Evolutionary conservation across 176 grass and related monocot genomes (phyloP), one percentile per base, ranked within the genome.

Genomic region (Oryza glaberrima): DNA sequence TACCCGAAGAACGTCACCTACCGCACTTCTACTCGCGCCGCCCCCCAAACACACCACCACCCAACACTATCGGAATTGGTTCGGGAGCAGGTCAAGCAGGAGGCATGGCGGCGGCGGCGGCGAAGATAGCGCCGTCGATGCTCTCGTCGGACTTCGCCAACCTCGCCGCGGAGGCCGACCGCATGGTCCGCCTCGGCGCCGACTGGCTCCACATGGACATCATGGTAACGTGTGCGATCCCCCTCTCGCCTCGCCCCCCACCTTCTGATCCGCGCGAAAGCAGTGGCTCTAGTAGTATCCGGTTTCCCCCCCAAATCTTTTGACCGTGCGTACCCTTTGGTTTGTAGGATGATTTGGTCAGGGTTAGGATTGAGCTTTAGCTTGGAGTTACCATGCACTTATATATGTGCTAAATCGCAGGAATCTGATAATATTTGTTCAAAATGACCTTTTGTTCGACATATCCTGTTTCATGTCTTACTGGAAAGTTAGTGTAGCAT

Each of bases 161-260:
- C 79, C 79, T 81, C 67, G 79, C 79, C 47, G 32, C 79, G 67
- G 79, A 81, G 67, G 79, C 79, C 20, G 79, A 81, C 17, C 87
- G 88, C 52, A 99, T 99, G 93, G 19, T 96, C 67, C 75, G 80
- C 85, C 92, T 94, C 70, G 93, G 96, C n/a, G 96, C 96, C 58
- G 96, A 99, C 72, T 99, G 96, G 96, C 91, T 99, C 72, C 96
- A 96, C 92, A 99, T 99, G 96, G 96, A 99, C 83, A 95, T 96
- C 88, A 99, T 99, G 96, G 96, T 98, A 89, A 89, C 34, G 73
- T 43, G 45, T 12, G 30, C 35, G 35, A 36, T 17, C 19, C 52
- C 82, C 23, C 30, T 32, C 30, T 32, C 65, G 36, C 44, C 26
- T 35, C 70, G 6, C n/a, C 47, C 47, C 54, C 54, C 69, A 70